Evolutionary conservation across 768 basidiomycete species (phyloP), one percentile per base, ranked within the genome.

Genomic region (Chalciporus chontae): DNA sequence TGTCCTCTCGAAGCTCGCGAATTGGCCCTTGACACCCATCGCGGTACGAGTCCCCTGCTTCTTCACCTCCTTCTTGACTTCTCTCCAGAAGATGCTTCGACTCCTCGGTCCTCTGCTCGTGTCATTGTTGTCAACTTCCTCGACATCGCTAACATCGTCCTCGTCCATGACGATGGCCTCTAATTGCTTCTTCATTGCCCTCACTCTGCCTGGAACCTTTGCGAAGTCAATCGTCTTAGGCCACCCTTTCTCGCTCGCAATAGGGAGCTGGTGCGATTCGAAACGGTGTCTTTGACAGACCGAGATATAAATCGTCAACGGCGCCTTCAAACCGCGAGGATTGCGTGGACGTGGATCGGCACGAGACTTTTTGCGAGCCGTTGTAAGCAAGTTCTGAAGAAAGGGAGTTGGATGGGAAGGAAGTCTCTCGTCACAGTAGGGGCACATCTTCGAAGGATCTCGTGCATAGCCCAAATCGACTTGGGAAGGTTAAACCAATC

Each of bases 241-340:
- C 90, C 90, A 93, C 4, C 89, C 87, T 47, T 77, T 78, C 29
- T 67, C 63, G 44, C 81, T 72, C 4, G 90, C 90, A 53, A 83
- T 77, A 0, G 90, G 90, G 3, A 93, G 70, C 49, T 85, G 78
- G 47, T 83, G 70, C 17, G 73, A 78, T 67, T 93, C 90, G 54
- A 90, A 91, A 7, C 78, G 76, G 69, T 93, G 90, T 4, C 88
- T 77, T 57, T 87, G 84, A 59, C 90, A 93, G 0, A 87, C 77
- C 3, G 75, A 73, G 40, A 87, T 77, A 57, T 83, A 93, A 9
- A 74, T 67, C 0, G 76, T 68, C 41, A 77, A 61, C 0, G 73
- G 65, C 4, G 78, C 78, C 36, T 64, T 72, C 45, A 90, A 70
- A 4, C 89, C 90, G 11, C 80, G 69, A 7, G 81, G 76, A 57